These are phyloP conservation scores for Ustilaginoidea virens DNA, from an alignment of 2,329 filamentous ascomycete species.

Conservation along the genomic window DNA sequence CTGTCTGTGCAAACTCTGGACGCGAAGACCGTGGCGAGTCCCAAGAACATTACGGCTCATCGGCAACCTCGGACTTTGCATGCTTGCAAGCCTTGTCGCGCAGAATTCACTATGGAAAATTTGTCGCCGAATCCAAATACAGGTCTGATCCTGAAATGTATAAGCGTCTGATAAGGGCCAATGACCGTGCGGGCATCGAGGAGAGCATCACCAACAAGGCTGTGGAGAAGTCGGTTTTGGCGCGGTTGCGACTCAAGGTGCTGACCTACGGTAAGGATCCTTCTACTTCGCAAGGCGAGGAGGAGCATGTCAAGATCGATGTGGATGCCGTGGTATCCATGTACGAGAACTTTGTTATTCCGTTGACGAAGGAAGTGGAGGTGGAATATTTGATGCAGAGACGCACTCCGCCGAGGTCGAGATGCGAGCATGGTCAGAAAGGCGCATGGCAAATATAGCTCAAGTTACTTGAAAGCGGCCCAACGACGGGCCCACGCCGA, in stretches of 20 bases:
- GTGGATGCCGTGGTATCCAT: slow-evolving; percentile 80
- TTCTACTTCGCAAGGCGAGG: slow-evolving; percentile 37
- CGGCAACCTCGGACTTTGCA: slow-evolving; percentile 79
- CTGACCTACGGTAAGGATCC: slow-evolving; percentile 90
- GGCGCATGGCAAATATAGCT: too few relatives aligned
- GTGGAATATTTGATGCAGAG: slow-evolving; percentile 97
- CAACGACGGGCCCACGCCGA: too few relatives aligned
- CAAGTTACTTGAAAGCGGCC: too few relatives aligned
- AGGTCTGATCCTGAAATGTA: slow-evolving; percentile 66
- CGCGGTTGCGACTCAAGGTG: slow-evolving; percentile 74
- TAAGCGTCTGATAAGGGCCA: slow-evolving; percentile 65
- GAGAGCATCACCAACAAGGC: slow-evolving; percentile 78
- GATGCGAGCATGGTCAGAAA: too few relatives aligned
- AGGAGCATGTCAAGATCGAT: slow-evolving; percentile 66
- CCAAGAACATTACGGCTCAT: slow-evolving; percentile 89
- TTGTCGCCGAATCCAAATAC: slow-evolving; percentile 95
- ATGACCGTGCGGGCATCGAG: slow-evolving; percentile 68
- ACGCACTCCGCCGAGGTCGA: too few relatives aligned
- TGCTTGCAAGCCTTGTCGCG: slow-evolving; percentile 82
- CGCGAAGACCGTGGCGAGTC: slow-evolving; percentile 67
- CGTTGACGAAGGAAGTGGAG: slow-evolving; percentile 94
- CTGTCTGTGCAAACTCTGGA: slow-evolving; percentile 65
- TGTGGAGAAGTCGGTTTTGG: slow-evolving; percentile 84
- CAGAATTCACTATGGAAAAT: slow-evolving; percentile 94
- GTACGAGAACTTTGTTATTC: slow-evolving; percentile 89